Evolutionary conservation across 257 asterid species (phyloP).

Genomic region (Petunia axillaris): DNA sequence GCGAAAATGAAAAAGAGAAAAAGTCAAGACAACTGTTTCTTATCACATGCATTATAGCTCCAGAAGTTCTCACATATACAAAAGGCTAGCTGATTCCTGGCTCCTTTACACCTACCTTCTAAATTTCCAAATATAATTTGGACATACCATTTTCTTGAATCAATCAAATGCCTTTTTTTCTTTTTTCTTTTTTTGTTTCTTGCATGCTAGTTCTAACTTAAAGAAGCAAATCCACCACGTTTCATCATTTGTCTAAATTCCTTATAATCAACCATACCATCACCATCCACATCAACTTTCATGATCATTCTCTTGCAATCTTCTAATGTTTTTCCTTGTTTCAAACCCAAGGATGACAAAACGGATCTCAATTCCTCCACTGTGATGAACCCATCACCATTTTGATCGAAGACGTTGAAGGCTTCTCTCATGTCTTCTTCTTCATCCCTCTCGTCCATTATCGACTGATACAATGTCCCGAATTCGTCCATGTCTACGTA

Average conservation of each 20-base stretch:
- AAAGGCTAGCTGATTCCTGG: not conserved
- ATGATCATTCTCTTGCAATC: slow-evolving; percentile 46
- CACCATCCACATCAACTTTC: slow-evolving; percentile 51
- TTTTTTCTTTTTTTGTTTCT: too few relatives aligned
- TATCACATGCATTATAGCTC: not conserved
- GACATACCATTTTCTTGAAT: not conserved
- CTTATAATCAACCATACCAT: slow-evolving; percentile 44
- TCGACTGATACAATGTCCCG: slow-evolving; percentile 41
- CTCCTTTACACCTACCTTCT: not conserved
- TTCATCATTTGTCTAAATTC: slow-evolving; percentile 56
- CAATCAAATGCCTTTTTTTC: not conserved
- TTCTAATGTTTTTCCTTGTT: slow-evolving; percentile 43
- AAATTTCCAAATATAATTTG: not conserved
- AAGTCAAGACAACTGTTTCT: not conserved
- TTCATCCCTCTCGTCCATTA: slow-evolving; percentile 43
- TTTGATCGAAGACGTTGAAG: slow-evolving; percentile 51
- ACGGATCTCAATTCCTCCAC: slow-evolving; percentile 51
- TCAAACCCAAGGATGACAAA: slow-evolving; percentile 41
- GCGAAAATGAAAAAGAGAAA: not conserved
- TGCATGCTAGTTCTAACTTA: slow-evolving; percentile 24
- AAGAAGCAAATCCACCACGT: slow-evolving; percentile 50
- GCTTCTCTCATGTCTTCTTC: slow-evolving; percentile 48
- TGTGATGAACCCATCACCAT: slow-evolving; percentile 46
- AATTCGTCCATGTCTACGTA: slow-evolving; percentile 48
- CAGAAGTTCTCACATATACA: not conserved